phyloP scores from a whole-genome alignment of 805 yeast species.

The Tetrapisispora taiwanensis region DNA sequence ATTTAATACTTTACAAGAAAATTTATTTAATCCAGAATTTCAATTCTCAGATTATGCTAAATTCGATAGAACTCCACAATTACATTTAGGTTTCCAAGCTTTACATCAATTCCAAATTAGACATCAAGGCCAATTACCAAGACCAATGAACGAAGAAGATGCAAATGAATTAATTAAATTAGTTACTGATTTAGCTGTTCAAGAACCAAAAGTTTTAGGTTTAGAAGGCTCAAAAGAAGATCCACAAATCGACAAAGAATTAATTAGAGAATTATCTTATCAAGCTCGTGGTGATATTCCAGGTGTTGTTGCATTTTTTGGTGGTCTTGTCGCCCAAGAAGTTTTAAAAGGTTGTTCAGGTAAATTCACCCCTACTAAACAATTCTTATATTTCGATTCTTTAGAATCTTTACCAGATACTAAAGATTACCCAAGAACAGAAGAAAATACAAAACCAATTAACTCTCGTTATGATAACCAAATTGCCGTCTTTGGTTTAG shows the following conservation, averaged over 20 bases:
- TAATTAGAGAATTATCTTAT: constrained; percentile 63
- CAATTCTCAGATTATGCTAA: constrained; percentile 84
- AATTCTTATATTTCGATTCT: constrained; percentile 88
- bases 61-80: constrained; percentile 82
- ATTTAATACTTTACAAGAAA: constrained; percentile 56
- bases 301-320: constrained; percentile 78
- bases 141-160: constrained; percentile 66
- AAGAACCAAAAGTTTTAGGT: constrained; percentile 44
- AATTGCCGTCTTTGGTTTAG: constrained; percentile 84
- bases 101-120: constrained; percentile 59
- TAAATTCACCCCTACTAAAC: constrained; percentile 87
- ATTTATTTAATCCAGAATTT: constrained; percentile 68
- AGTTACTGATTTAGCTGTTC: constrained; percentile 47
- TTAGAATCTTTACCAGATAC: constrained; percentile 75
- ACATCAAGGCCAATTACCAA: constrained; percentile 60
- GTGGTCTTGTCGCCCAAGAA: constrained; percentile 95
- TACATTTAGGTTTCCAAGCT: constrained; percentile 88
- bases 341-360: constrained; percentile 92
- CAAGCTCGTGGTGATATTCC: constrained; percentile 91
- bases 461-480: constrained; percentile 88
- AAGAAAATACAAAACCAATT: constrained; percentile 61
- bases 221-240: constrained; percentile 25
- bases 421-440: constrained; percentile 50
- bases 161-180: constrained; percentile 54
- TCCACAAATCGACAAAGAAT: constrained; percentile 45